These are phyloP conservation scores for Taphrina populina DNA, from an alignment of 1,139 yeast species.

Conservation along the genomic window DNA sequence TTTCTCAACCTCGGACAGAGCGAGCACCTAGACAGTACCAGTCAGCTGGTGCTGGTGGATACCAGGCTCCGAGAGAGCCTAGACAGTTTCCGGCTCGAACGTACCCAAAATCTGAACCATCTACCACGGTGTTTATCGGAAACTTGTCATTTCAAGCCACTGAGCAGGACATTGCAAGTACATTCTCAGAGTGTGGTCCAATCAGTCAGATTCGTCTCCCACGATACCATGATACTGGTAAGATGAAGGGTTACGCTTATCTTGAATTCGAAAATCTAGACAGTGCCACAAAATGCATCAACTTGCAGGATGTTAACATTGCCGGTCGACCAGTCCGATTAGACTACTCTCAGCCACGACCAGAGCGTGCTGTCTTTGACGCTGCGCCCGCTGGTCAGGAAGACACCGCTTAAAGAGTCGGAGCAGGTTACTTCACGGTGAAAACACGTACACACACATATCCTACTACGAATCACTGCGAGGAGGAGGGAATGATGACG, in stretches of 20 bases:
- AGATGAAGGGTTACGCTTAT: slow-evolving; percentile 90
- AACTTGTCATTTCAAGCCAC: slow-evolving; percentile 96
- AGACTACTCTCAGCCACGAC: slow-evolving; percentile 86
- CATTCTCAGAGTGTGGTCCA: slow-evolving; percentile 80
- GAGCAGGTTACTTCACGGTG: too few species aligned
- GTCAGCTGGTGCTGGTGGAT: slow-evolving; percentile 59
- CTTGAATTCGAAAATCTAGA: slow-evolving; percentile 82
- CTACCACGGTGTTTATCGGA: slow-evolving; percentile 92
- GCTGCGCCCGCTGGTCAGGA: slow-evolving; percentile 6
- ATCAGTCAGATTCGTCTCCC: slow-evolving; percentile 87
- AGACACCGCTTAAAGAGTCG: too few species aligned
- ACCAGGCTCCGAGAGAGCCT: slow-evolving; percentile 52
- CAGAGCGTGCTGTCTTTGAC: slow-evolving; percentile 43
- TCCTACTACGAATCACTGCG: too few species aligned
- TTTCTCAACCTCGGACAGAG: slow-evolving; percentile 78
- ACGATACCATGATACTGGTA: slow-evolving; percentile 86
- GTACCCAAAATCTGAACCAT: slow-evolving; percentile 42
- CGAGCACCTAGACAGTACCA: slow-evolving; percentile 41
- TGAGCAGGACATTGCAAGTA: slow-evolving; percentile 86
- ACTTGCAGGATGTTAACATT: slow-evolving; percentile 86
- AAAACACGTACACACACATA: too few species aligned
- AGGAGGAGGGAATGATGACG: too few species aligned
- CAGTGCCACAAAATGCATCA: slow-evolving; percentile 83
- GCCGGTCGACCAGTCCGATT: slow-evolving; percentile 96
- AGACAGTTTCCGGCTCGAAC: slow-evolving; percentile 27